phyloP scores from a whole-genome alignment of 2,329 filamentous ascomycete genomes.

The Sarocladium kiliense region DNA sequence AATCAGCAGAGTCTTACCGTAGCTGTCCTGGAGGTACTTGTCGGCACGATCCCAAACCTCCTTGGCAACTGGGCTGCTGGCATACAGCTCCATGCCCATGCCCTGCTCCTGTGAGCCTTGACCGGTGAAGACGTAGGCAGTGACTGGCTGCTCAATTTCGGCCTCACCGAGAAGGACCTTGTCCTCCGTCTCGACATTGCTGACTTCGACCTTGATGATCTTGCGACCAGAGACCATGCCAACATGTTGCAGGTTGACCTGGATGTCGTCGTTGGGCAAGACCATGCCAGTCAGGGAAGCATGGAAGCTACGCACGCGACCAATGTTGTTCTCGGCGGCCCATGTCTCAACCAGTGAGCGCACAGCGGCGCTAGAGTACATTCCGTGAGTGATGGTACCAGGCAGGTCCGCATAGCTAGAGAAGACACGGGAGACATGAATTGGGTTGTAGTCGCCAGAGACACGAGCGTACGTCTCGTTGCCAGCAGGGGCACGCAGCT shows the following conservation, averaged over 20 bases:
- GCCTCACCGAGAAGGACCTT: slow-evolving; percentile 94
- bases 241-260: slow-evolving; percentile 92
- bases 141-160: slow-evolving; percentile 95
- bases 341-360: slow-evolving; percentile 95
- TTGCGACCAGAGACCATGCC: slow-evolving; percentile 98
- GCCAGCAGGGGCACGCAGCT: slow-evolving; percentile 84
- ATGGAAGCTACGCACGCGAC: slow-evolving; percentile 95
- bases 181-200: slow-evolving; percentile 92
- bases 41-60: slow-evolving; percentile 98
- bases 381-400: slow-evolving; percentile 96
- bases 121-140: slow-evolving; percentile 95
- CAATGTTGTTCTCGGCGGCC: slow-evolving; percentile 98
- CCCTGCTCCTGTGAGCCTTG: slow-evolving; percentile 98
- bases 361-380: slow-evolving; percentile 98
- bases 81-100: slow-evolving; percentile 99
- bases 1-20: slow-evolving; percentile 57
- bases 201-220: slow-evolving; percentile 98
- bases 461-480: slow-evolving; percentile 98
- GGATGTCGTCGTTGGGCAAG: slow-evolving; percentile 88
- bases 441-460: slow-evolving; percentile 97
- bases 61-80: slow-evolving; percentile 86
- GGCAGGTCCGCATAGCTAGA: slow-evolving; percentile 92
- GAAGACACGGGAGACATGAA: slow-evolving; percentile 96
- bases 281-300: slow-evolving; percentile 98
- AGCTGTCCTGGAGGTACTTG: slow-evolving; percentile 97